Percentiles rank a stretch among this genome's conserved stretches.
phyloP scores from a whole-genome alignment of 208 protist genomes.

The Endotrypanum monterogeii region DNA sequence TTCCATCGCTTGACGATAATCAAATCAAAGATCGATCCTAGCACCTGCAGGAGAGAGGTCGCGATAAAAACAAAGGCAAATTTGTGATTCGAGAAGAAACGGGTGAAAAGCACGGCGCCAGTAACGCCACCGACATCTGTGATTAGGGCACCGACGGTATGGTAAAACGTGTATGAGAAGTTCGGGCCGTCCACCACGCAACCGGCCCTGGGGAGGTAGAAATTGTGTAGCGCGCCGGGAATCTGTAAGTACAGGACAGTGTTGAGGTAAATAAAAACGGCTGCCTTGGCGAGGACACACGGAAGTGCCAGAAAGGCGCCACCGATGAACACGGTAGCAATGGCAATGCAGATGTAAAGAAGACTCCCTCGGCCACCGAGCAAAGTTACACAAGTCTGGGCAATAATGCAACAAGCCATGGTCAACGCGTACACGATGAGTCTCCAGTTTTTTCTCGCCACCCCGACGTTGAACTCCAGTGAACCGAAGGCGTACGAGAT shows the following conservation, averaged over 20 bases:
- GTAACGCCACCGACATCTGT: slow-evolving; percentile 29
- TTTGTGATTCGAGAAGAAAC: slow-evolving; percentile 37
- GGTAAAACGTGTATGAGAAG: slow-evolving; percentile 65
- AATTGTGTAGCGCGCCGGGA: slow-evolving; percentile 39
- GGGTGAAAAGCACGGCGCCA: slow-evolving; percentile 37
- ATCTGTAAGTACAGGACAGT: slow-evolving; percentile 57
- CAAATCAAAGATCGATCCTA: slow-evolving; percentile 51
- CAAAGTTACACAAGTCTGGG: slow-evolving; percentile 42
- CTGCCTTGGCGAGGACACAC: slow-evolving; percentile 54
- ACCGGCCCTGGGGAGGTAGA: slow-evolving; percentile 40
- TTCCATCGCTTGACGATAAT: slow-evolving; percentile 62
- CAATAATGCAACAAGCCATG: slow-evolving; percentile 39
- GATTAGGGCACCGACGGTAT: slow-evolving; percentile 41
- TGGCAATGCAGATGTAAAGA: slow-evolving; percentile 29
- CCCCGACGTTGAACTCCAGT: slow-evolving; percentile 49
- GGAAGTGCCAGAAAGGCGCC: slow-evolving; percentile 46
- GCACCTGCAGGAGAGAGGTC: slow-evolving; percentile 31
- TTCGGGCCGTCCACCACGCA: slow-evolving; percentile 55
- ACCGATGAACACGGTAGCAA: slow-evolving; percentile 25
- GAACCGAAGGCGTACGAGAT: slow-evolving; percentile 18
- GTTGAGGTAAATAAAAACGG: slow-evolving; percentile 50
- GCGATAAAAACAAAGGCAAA: slow-evolving; percentile 49
- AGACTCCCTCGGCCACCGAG: slow-evolving; percentile 28
- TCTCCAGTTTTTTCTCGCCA: slow-evolving; percentile 35
- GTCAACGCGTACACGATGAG: slow-evolving; percentile 41